Evolutionary conservation across 2,329 filamentous ascomycete species (phyloP).

Genomic region (Fusarium subglutinans): DNA sequence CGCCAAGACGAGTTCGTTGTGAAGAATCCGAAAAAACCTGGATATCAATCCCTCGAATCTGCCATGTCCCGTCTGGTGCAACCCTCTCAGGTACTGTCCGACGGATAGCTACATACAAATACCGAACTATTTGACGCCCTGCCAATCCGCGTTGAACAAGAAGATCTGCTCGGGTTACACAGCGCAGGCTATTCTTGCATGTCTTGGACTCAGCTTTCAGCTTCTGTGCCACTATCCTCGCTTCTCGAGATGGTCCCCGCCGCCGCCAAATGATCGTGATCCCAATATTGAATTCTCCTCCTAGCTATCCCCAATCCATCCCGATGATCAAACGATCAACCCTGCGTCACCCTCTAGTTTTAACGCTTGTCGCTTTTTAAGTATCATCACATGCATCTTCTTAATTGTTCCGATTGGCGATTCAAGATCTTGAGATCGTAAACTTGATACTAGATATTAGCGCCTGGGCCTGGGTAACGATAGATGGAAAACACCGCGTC

Average conservation of each 20-base stretch:
- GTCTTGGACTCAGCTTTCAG: constrained; percentile 10
- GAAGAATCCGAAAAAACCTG: not conserved
- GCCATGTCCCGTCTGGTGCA: not conserved
- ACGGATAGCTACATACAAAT: constrained; percentile 14
- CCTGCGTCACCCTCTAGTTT: constrained; percentile 13
- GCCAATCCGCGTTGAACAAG: constrained; percentile 11
- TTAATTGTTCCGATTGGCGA: constrained; percentile 25
- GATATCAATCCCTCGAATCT: not conserved
- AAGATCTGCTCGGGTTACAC: constrained; percentile 1
- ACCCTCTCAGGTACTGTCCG: constrained; percentile 1
- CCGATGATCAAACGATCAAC: constrained; percentile 14
- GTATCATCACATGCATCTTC: constrained; percentile 5
- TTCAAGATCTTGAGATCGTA: not conserved
- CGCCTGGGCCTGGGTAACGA: not conserved
- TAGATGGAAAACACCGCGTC: not conserved
- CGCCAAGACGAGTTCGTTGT: not conserved
- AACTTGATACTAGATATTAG: constrained; percentile 4
- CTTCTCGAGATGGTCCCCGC: constrained; percentile 12
- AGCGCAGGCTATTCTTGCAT: constrained; percentile 3
- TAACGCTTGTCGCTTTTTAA: constrained; percentile 7
- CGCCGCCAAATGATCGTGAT: constrained; percentile 27
- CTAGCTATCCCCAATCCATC: constrained; percentile 3
- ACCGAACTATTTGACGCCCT: constrained; percentile 1
- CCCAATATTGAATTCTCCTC: not conserved
- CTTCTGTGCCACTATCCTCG: constrained; percentile 8